Base-by-base conservation (phyloP, 768 basidiomycete species). In the Lactarius hatsudake region DNA sequence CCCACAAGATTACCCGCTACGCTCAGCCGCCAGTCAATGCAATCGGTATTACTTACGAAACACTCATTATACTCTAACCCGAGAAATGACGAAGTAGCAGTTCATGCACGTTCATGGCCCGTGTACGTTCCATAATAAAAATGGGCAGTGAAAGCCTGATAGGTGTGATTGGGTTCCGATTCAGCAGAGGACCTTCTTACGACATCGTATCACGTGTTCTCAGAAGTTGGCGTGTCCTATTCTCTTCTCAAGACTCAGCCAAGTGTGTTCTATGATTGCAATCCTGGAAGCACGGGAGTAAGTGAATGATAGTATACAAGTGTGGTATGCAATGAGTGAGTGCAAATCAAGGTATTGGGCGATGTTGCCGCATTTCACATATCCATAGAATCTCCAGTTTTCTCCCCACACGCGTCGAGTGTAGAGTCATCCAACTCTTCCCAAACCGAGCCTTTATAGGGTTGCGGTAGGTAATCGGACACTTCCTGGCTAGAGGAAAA, bases 401-500 rank as follows among this genome's bases (percentile, higher is more conserved):
- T 57, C 23, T 68, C 59, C 28, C 51, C 61, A 12, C 42, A 61
- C 13, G n/a, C 55, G 20, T 69, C 67, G 23, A 59, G 32, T 36
- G 23, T 48, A 26, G 59, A 28, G n/a, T 71, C 70, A 32, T 64
- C 68, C 30, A 63, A 43, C 51, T 61, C 60, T 17, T 68, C 69
- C 58, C 65, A 63, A 7, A 28, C 23, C 1, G 40, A 30, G 18
- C 54, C 53, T 43, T 63, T 62, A 57, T 62, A 65, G 12, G 71
- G 71, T 18, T 70, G 65, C 30, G 71, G 71, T 56, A 71, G 28
- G 58, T 67, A 71, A 60, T 70, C 71, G 18, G 68, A 63, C 9
- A 70, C 71, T 63, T 71, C 71, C 48, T 66, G 61, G 51, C 64
- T 66, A 7, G 68, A 70, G 30, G 70, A 69, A 38, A 64, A 63